Evolutionary conservation across 2,329 filamentous ascomycete genomes (phyloP).

Genomic region (Hypomyces rosellus): DNA sequence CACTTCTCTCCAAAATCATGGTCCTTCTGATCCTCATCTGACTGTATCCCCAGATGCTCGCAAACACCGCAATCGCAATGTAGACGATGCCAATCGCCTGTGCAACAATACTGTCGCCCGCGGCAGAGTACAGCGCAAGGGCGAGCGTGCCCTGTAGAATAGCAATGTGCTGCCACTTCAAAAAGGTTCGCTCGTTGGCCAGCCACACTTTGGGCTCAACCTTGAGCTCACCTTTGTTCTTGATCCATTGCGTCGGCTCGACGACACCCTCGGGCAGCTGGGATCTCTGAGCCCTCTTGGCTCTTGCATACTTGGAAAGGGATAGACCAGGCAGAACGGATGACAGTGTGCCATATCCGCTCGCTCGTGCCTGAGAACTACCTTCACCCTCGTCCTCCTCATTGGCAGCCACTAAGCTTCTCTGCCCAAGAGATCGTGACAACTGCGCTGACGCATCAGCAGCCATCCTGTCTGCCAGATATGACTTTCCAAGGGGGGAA

Average conservation of each 20-base stretch:
- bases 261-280: conserved; percentile 79
- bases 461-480: conserved; percentile 49
- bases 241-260: conserved; percentile 82
- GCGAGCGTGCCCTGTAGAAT: conserved; percentile 80
- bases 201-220: conserved; percentile 99
- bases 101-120: conserved; percentile 70
- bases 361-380: conserved; percentile 27
- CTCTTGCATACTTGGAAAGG: conserved; percentile 65
- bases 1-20: conserved; percentile 80
- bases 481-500: conserved; percentile 64
- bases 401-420: conserved; percentile 19
- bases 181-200: conserved; percentile 94
- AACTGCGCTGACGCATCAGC: conserved; percentile 35
- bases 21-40: conserved; percentile 69
- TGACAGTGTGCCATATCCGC: conserved; percentile 52
- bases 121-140: conserved; percentile 82
- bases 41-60: conserved; percentile 79
- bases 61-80: conserved; percentile 73
- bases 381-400: conserved; percentile 31
- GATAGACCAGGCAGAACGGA: conserved; percentile 79
- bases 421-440: conserved; percentile 21
- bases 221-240: conserved; percentile 84
- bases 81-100: conserved; percentile 77
- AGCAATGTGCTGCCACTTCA: conserved; percentile 97
- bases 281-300: conserved; percentile 44